Conservation (phyloP, 2,329 filamentous ascomycete genomes). For the Alternaria panax region DNA sequence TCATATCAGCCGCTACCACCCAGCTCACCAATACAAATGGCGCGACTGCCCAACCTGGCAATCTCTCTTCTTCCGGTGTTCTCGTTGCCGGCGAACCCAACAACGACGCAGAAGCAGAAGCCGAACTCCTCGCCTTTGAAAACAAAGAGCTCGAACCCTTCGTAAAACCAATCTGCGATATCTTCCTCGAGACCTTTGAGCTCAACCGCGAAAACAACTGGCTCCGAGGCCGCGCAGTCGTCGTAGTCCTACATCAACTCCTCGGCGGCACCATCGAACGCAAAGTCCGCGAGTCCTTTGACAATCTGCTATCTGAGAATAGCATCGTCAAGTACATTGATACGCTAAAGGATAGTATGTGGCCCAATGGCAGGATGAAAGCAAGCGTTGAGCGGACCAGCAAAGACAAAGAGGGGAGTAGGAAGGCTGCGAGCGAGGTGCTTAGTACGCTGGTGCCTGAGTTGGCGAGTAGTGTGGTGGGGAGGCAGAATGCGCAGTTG, state of each 20-base stretch:
- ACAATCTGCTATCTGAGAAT: constrained; percentile 76
- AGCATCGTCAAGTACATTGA: constrained; percentile 78
- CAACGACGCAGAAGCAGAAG: constrained; percentile 79
- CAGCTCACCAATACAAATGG: constrained; percentile 54
- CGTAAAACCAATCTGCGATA: constrained; percentile 97
- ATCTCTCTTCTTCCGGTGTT: constrained; percentile 27
- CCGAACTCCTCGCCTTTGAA: constrained; percentile 92
- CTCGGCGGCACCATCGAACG: constrained; percentile 95
- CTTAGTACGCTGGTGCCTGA: constrained; percentile 90
- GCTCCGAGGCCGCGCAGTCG: constrained; percentile 92
- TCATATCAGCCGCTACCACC: constrained; percentile 75
- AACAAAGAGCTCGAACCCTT: constrained; percentile 84
- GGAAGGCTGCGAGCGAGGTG: constrained; percentile 87
- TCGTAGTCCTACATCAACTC: constrained; percentile 94
- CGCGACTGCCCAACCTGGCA: constrained; percentile 20
- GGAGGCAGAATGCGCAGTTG: constrained; percentile 86
- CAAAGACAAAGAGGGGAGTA: constrained; percentile 78
- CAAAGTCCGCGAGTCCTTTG: constrained; percentile 87
- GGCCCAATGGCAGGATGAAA: constrained; percentile 72
- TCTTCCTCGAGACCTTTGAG: constrained; percentile 95
- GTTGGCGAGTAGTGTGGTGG: constrained; percentile 90
- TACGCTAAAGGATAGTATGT: constrained; percentile 77
- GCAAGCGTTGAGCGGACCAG: constrained; percentile 65
- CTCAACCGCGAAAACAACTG: constrained; percentile 95
- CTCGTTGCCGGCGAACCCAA: constrained; percentile 56